phyloP scores from a whole-genome alignment of 140 eudicot species.

The Bidens hawaiensis region DNA sequence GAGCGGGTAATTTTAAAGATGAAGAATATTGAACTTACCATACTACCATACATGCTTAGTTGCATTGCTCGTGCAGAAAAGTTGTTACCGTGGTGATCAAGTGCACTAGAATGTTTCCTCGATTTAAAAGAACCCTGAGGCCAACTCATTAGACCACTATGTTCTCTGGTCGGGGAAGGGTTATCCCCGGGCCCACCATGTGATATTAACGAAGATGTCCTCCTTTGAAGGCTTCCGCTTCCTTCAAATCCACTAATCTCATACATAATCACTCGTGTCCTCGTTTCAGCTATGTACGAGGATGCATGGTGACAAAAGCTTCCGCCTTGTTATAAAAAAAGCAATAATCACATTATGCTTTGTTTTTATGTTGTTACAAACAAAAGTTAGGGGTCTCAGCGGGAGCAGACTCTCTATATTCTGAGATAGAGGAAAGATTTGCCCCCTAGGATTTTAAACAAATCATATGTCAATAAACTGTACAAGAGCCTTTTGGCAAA shows the following conservation, averaged over 20 bases:
- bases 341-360: neutral
- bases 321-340: constrained; percentile 27
- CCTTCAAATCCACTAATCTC: constrained; percentile 61
- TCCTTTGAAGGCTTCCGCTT: constrained; percentile 42
- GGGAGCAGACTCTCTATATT: too few relatives aligned
- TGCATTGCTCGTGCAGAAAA: constrained; percentile 76
- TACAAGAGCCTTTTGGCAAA: too few relatives aligned
- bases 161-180: constrained; percentile 44
- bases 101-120: constrained; percentile 19
- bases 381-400: too few relatives aligned
- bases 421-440: too few relatives aligned
- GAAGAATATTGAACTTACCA: constrained; percentile 38
- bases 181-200: constrained; percentile 33
- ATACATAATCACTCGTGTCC: constrained; percentile 64
- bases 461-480: too few relatives aligned
- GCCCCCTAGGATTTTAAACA: too few relatives aligned
- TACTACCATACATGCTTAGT: constrained; percentile 87
- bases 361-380: neutral
- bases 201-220: constrained; percentile 56
- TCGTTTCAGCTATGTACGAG: constrained; percentile 62
- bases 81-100: constrained; percentile 28
- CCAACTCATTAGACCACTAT: constrained; percentile 78
- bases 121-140: constrained; percentile 43
- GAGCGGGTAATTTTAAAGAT: neutral
- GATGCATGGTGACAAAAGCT: constrained; percentile 62